Evolutionary conservation across 2,329 filamentous ascomycete genomes (phyloP), one percentile per base, ranked within the genome.

Genomic region (Calonectria leucothoes): DNA sequence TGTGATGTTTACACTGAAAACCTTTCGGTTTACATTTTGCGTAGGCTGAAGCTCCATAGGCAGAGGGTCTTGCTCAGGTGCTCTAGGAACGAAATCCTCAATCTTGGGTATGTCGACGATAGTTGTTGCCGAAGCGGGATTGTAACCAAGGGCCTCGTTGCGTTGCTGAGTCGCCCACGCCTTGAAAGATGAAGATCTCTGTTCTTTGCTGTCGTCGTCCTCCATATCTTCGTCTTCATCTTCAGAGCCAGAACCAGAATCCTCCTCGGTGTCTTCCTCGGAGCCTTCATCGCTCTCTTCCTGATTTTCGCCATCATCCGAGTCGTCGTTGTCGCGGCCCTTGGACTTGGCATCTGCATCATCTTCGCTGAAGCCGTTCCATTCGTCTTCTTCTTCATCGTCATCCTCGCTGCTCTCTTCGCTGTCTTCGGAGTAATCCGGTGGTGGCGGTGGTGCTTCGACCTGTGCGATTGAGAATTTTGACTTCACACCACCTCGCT

Each of bases 141-240:
- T 77, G 77, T 90, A 93, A 0, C 95, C 96, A 37, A 97, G 87
- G 6, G 94, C 93, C 79, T 96, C 91, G 79, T 98, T 98, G 71
- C 96, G 91, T 84, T 97, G 94, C 79, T 94, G 92, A 35, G 93
- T 92, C 25, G 97, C 97, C 97, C 97, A 99, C 3, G 93, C 90
- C 83, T 98, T 98, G 88, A 99, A 99, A 0, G 95, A 95, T 2
- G 90, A 91, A 8, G 85, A 83, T 83, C 73, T 85, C 77, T 83
- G 82, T 20, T 81, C 79, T 59, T 82, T 80, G 39, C 76, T 76
- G 25, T 78, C 79, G 12, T 78, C 12, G 10, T 84, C 83, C 27
- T 81, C 80, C 64, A 82, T 80, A 0, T 79, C 76, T n/a, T 74
- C 72, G n/a, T 80, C 75, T 0, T 80, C 81, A 6, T 78, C 81